Conservation (phyloP, 2,329 filamentous ascomycete genomes). For the Sclerotinia sclerotiorum region DNA sequence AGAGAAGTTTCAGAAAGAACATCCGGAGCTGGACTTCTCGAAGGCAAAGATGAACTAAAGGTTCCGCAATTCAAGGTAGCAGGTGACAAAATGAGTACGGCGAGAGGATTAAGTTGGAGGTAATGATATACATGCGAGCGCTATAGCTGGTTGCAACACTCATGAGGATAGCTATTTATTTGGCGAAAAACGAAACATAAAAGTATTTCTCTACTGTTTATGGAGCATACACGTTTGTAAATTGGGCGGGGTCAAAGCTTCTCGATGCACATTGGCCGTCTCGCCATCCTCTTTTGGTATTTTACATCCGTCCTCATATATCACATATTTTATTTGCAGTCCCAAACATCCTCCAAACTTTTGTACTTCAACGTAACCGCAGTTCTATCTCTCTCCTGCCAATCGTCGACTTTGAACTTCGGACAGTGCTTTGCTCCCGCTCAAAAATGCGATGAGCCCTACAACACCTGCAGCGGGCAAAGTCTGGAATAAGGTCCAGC, state of each 20-base stretch:
- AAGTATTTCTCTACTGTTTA: background rate
- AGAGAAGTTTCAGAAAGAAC: constrained; percentile 76
- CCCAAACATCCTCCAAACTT: constrained; percentile 11
- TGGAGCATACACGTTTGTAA: background rate
- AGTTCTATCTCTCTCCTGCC: constrained; percentile 50
- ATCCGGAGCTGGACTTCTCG: constrained; percentile 70
- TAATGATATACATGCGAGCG: background rate
- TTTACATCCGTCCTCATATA: constrained; percentile 16
- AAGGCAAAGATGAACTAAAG: constrained; percentile 63
- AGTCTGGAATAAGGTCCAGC: constrained; percentile 88
- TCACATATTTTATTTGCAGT: background rate
- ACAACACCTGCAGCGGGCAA: constrained; percentile 71
- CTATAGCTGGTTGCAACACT: background rate
- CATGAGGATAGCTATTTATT: constrained; percentile 18
- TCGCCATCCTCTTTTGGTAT: constrained; percentile 15
- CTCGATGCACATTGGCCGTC: background rate
- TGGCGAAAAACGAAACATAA: background rate
- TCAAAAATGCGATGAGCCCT: constrained; percentile 73
- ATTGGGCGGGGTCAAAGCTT: background rate
- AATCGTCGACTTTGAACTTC: constrained; percentile 89
- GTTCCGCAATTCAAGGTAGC: background rate
- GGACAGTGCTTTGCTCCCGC: constrained; percentile 83
- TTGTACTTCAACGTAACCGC: background rate
- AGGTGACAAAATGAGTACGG: background rate
- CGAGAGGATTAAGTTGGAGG: background rate